Percentiles rank a stretch among this genome's conserved stretches.
Evolutionary conservation across 2,329 filamentous ascomycete genomes (phyloP).

Genomic region (Clonostachys rhizophaga): DNA sequence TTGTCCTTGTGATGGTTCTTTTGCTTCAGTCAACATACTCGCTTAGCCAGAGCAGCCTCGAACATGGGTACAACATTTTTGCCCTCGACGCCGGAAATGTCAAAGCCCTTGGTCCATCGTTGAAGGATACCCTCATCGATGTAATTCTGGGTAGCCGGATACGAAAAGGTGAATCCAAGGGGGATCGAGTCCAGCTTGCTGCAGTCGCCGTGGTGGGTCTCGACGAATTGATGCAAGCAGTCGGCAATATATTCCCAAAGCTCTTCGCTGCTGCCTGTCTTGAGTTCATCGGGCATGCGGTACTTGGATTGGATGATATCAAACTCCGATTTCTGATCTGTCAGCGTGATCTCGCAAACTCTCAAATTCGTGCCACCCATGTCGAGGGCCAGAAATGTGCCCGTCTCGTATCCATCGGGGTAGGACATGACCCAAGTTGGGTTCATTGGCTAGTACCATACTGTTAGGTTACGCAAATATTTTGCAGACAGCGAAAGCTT

Average conservation of each 20-base stretch:
- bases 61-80: slow-evolving; percentile 87
- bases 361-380: slow-evolving; percentile 96
- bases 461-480: neutral
- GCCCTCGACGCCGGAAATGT: slow-evolving; percentile 88
- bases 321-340: slow-evolving; percentile 83
- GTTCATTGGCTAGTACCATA: slow-evolving; percentile 79
- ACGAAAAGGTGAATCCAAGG: slow-evolving; percentile 94
- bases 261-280: slow-evolving; percentile 77
- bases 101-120: slow-evolving; percentile 96
- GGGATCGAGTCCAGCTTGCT: slow-evolving; percentile 61
- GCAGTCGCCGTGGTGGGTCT: slow-evolving; percentile 72
- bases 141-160: slow-evolving; percentile 88
- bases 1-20: neutral
- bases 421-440: slow-evolving; percentile 93
- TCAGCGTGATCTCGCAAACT: slow-evolving; percentile 88
- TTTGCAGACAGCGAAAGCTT: slow-evolving; percentile 28
- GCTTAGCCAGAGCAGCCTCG: slow-evolving; percentile 67
- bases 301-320: slow-evolving; percentile 97
- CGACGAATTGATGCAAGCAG: slow-evolving; percentile 85
- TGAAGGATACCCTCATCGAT: slow-evolving; percentile 91
- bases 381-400: slow-evolving; percentile 84
- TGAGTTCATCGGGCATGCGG: slow-evolving; percentile 88
- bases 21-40: slow-evolving; percentile 17
- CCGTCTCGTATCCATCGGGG: slow-evolving; percentile 81
- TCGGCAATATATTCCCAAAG: slow-evolving; percentile 95